A percentile compares a stretch with the other conserved stretches of the same genome.
Evolutionary conservation across 2,329 filamentous ascomycete species (phyloP).

Genomic region (Zalaria sp.): DNA sequence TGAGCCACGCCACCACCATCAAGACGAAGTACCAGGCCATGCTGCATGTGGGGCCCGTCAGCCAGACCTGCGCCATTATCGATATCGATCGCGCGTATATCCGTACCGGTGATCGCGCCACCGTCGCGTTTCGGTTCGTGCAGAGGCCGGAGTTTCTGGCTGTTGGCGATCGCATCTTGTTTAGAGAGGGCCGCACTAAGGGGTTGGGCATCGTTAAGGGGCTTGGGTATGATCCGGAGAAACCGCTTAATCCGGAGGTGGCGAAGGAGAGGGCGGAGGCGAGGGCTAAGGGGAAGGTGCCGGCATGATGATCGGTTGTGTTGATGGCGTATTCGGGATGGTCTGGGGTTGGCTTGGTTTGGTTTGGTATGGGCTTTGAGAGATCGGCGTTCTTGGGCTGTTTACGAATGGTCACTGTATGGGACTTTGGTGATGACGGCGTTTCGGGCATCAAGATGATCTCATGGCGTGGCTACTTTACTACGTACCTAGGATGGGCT

Average conservation of each 20-base stretch:
- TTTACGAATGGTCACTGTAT: no score
- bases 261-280: constrained; percentile 9
- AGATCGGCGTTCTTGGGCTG: no score
- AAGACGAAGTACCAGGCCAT: constrained; percentile 96
- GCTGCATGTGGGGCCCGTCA: constrained; percentile 89
- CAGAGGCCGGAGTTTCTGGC: constrained; percentile 87
- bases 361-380: no score
- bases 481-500: no score
- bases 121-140: constrained; percentile 87
- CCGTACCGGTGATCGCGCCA: constrained; percentile 83
- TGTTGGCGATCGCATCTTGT: constrained; percentile 77
- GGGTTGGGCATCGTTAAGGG: constrained; percentile 88
- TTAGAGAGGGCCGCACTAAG: constrained; percentile 90
- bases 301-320: not conserved
- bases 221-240: constrained; percentile 65
- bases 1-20: constrained; percentile 93
- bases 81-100: constrained; percentile 96
- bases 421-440: no score
- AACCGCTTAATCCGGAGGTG: constrained; percentile 29
- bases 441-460: no score
- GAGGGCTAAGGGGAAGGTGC: not conserved
- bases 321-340: no score
- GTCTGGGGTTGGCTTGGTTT: no score
- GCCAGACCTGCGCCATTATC: constrained; percentile 92
- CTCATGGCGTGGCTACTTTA: no score